Evolutionary conservation across 1,139 yeast genomes (phyloP).

Genomic region (Hansenula lynferdii): DNA sequence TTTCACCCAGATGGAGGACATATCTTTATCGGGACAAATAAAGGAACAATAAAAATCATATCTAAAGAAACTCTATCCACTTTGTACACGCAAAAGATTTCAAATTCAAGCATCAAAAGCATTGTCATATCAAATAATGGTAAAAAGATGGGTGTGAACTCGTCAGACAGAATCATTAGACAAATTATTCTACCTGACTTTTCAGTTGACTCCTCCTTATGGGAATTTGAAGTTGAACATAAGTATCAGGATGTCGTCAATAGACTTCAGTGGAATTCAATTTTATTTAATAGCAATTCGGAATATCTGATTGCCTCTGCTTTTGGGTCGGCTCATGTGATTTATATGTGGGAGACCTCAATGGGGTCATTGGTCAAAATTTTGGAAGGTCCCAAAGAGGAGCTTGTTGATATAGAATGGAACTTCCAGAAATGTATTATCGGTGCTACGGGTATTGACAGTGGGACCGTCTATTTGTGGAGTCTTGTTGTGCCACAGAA

Average conservation of each 20-base stretch:
- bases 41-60: slow-evolving; percentile 65
- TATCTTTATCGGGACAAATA: slow-evolving; percentile 66
- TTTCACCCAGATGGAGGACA: slow-evolving; percentile 32
- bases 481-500: slow-evolving; percentile 79
- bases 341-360: slow-evolving; percentile 90
- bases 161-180: slow-evolving; percentile 79
- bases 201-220: slow-evolving; percentile 11
- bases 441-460: slow-evolving; percentile 85
- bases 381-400: slow-evolving; percentile 88
- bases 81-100: slow-evolving; percentile 48
- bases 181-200: slow-evolving; percentile 55
- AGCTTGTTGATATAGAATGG: slow-evolving; percentile 80
- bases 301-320: slow-evolving; percentile 92
- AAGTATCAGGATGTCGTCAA: slow-evolving; percentile 91
- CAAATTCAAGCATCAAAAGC: slow-evolving; percentile 70
- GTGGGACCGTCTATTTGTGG: slow-evolving; percentile 84
- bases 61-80: slow-evolving; percentile 26
- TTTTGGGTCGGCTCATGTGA: slow-evolving; percentile 81
- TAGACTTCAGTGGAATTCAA: slow-evolving; percentile 83
- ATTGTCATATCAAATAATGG: slow-evolving; percentile 64
- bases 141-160: slow-evolving; percentile 65
- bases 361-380: slow-evolving; percentile 87
- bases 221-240: slow-evolving; percentile 70
- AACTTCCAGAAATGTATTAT: slow-evolving; percentile 70
- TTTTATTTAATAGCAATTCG: slow-evolving; percentile 62